Evolutionary conservation across 495 filamentous ascomycete species (phyloP).

Genomic region (Aspergillus baeticus): DNA sequence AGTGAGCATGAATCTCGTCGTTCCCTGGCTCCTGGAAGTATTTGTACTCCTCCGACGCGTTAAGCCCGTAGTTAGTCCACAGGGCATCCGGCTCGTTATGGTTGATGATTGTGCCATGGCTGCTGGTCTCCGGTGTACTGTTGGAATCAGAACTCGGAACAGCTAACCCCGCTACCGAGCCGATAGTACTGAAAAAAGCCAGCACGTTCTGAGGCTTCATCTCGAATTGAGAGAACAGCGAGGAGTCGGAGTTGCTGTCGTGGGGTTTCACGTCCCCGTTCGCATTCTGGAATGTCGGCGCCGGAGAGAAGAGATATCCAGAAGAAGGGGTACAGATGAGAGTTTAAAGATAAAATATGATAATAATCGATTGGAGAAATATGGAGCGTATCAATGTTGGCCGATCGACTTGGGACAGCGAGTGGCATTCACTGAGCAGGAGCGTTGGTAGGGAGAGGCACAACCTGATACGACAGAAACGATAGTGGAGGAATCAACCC

Average conservation of each 20-base stretch:
- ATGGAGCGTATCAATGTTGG: not conserved
- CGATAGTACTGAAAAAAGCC: constrained; percentile 22
- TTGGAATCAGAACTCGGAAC: constrained; percentile 1
- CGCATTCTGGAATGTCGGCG: constrained; percentile 15
- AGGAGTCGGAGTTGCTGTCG: not conserved
- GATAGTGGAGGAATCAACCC: not conserved
- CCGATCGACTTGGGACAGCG: not conserved
- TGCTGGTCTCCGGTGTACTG: constrained; percentile 9
- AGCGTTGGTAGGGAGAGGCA: not conserved
- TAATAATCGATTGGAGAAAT: not conserved
- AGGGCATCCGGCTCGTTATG: constrained; percentile 19
- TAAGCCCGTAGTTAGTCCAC: constrained; percentile 32
- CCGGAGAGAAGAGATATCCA: not conserved
- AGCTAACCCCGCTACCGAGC: constrained; percentile 20
- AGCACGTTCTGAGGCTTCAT: constrained; percentile 18
- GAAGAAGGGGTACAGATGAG: not conserved
- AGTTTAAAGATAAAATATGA: not conserved
- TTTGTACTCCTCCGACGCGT: constrained; percentile 39
- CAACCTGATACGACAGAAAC: not conserved
- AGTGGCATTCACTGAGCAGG: not conserved
- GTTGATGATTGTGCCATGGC: constrained; percentile 15
- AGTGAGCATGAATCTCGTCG: constrained; percentile 60
- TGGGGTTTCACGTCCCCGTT: constrained; percentile 14
- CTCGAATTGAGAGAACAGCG: not conserved
- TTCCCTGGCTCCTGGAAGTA: constrained; percentile 60